phyloP scores from a whole-genome alignment of 2,329 filamentous ascomycete species.

The Curvularia hawaiiensis region DNA sequence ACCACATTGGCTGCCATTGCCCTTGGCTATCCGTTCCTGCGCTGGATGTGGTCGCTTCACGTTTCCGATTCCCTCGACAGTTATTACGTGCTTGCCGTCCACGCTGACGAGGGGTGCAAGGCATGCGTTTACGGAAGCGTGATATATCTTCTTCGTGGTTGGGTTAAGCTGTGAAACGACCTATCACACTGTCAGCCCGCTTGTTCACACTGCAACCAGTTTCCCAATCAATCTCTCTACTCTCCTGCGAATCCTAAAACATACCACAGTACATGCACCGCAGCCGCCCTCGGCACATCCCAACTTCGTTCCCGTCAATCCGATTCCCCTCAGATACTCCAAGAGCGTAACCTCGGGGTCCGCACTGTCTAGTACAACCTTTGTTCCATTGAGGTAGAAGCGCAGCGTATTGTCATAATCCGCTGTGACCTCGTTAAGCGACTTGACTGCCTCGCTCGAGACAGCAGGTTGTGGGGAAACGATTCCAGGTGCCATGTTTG shows the following conservation, averaged over 20 bases:
- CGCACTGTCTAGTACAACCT: constrained; percentile 80
- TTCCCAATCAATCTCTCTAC: not conserved
- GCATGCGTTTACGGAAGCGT: constrained; percentile 96
- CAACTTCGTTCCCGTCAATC: constrained; percentile 93
- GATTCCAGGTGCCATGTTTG: constrained; percentile 63
- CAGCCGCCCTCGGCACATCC: constrained; percentile 97
- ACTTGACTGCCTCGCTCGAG: constrained; percentile 50
- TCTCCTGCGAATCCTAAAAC: constrained; percentile 26
- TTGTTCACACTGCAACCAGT: not conserved
- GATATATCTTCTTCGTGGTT: constrained; percentile 89
- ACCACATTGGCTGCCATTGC: constrained; percentile 90
- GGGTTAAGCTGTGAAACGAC: constrained; percentile 92
- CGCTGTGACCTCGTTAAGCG: constrained; percentile 69
- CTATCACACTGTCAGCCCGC: constrained; percentile 38
- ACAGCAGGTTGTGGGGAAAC: constrained; percentile 52
- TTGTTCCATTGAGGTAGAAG: constrained; percentile 95
- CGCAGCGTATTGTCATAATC: constrained; percentile 84
- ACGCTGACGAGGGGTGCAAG: constrained; percentile 89
- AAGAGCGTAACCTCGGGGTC: constrained; percentile 92
- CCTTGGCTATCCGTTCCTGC: constrained; percentile 88
- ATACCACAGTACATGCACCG: constrained; percentile 88
- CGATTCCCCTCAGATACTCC: constrained; percentile 91
- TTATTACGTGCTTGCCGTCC: constrained; percentile 98
- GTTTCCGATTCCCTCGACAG: constrained; percentile 93
- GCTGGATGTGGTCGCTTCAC: constrained; percentile 84